Evolutionary conservation across 768 basidiomycete genomes (phyloP).

Genomic region (Fomitopsis pulvina): DNA sequence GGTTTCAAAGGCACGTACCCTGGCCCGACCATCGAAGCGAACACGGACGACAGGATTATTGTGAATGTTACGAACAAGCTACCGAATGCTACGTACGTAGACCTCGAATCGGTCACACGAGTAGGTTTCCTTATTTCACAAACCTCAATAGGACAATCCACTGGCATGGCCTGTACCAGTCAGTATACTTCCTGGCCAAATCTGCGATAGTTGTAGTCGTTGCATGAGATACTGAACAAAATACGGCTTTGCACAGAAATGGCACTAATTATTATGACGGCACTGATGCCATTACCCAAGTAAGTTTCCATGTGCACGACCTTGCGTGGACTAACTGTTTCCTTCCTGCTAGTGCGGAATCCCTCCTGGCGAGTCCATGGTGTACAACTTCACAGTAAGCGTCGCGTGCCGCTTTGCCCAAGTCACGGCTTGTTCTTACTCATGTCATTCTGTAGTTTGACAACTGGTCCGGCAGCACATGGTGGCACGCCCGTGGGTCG

Average conservation of each 20-base stretch:
- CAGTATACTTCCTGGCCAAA: background rate
- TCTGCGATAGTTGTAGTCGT: background rate
- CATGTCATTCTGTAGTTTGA: slow-evolving; percentile 19
- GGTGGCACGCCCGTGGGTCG: slow-evolving; percentile 37
- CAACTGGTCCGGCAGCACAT: slow-evolving; percentile 38
- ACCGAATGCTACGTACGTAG: slow-evolving; percentile 24
- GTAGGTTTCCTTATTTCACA: too few relatives aligned
- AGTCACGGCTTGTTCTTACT: background rate
- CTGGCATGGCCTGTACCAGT: slow-evolving; percentile 25
- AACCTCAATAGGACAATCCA: slow-evolving; percentile 25
- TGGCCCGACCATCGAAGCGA: slow-evolving; percentile 33
- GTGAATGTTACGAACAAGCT: slow-evolving; percentile 30
- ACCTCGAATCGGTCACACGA: background rate
- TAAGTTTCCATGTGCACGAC: background rate
- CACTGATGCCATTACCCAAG: slow-evolving; percentile 32
- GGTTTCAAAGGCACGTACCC: slow-evolving; percentile 26
- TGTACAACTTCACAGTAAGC: slow-evolving; percentile 22
- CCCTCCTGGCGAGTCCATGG: slow-evolving; percentile 40
- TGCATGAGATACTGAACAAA: background rate
- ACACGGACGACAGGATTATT: slow-evolving; percentile 29
- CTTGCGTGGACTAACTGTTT: background rate
- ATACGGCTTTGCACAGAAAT: slow-evolving; percentile 11
- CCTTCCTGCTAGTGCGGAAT: slow-evolving; percentile 37
- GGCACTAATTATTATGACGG: slow-evolving; percentile 44
- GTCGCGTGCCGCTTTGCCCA: background rate